Base-by-base conservation (phyloP, 805 yeast genomes). In the Sungouiella thailandica region DNA sequence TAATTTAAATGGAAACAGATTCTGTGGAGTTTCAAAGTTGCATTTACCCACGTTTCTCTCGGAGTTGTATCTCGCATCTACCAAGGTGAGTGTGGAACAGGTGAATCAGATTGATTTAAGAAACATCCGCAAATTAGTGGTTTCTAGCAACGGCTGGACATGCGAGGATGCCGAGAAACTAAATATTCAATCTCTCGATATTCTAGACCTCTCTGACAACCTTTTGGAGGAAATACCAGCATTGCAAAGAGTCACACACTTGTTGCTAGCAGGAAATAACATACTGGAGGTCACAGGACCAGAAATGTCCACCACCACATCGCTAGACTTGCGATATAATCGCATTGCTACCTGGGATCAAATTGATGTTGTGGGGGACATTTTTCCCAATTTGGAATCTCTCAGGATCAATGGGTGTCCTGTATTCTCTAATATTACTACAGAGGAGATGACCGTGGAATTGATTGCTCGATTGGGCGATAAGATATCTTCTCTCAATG, bases 331-430 rank as follows among this genome's bases (percentile, higher is more conserved):
- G 7, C 55, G 83, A 11, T 40, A 62, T 37, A 83, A 83, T 47
- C 23, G 41, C 0, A 60, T 85, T 2, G 17, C 39, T 0, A 23
- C 47, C 0, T 82, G 84, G 81, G 28, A 39, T 0, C 66, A 56
- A 15, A 50, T 83, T 3, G 85, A 79, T 37, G n/a, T 28, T 0
- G 31, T 81, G 2, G 28, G 31, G 0, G 30, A 38, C 8, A 25
- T 23, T 9, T 68, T 75, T 26, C 74, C 79, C 0, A 46, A 55
- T 7, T 49, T 85, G 6, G 32, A 37, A 2, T 62, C 69, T 1
- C 50, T 86, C 1, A 61, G 75, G 31, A 58, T 83, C 11, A 65
- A 65, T 34, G 62, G 57, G 4, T 83, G 82, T 37, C 82, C 86
- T 1, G 25, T 83, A 2, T 59, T 67, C 24, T 44, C 44, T 6